A percentile compares a stretch with the other conserved stretches of the same genome.
Evolutionary conservation across 2,329 filamentous ascomycete species (phyloP).

Genomic region (Sphaerulina musiva): DNA sequence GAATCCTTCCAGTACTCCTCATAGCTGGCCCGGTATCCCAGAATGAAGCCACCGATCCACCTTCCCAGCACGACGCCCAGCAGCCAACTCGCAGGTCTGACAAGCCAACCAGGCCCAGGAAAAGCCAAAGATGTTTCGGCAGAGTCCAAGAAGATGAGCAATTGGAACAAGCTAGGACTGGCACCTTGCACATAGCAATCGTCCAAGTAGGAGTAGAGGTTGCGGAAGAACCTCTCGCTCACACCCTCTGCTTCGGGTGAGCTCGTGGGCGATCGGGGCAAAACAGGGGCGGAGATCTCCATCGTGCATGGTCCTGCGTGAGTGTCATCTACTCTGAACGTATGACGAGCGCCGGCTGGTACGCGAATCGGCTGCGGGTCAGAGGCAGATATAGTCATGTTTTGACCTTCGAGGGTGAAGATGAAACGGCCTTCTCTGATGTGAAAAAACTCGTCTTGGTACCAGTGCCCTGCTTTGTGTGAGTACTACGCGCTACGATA

Average conservation of each 20-base stretch:
- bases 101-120: conserved; percentile 25
- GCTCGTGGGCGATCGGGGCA: conserved; percentile 8
- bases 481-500: background rate
- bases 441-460: conserved; percentile 28
- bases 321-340: conserved; percentile 27
- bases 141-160: conserved; percentile 26
- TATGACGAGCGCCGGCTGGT: conserved; percentile 24
- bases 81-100: conserved; percentile 20
- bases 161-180: conserved; percentile 24
- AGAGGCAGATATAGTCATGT: conserved; percentile 20
- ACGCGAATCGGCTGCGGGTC: conserved; percentile 25
- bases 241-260: conserved; percentile 20
- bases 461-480: conserved; percentile 24
- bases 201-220: conserved; percentile 30
- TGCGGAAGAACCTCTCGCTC: conserved; percentile 28
- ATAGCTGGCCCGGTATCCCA: conserved; percentile 21
- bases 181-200: conserved; percentile 26
- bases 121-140: conserved; percentile 29
- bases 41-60: conserved; percentile 21
- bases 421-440: conserved; percentile 28
- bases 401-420: conserved; percentile 28
- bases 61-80: conserved; percentile 27
- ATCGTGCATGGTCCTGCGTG: conserved; percentile 25
- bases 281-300: conserved; percentile 23
- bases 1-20: conserved; percentile 19